These are phyloP conservation scores for Climacium dendroides DNA, from an alignment of 225 moss, liverwort and hornwort species.

Conservation along the genomic window DNA sequence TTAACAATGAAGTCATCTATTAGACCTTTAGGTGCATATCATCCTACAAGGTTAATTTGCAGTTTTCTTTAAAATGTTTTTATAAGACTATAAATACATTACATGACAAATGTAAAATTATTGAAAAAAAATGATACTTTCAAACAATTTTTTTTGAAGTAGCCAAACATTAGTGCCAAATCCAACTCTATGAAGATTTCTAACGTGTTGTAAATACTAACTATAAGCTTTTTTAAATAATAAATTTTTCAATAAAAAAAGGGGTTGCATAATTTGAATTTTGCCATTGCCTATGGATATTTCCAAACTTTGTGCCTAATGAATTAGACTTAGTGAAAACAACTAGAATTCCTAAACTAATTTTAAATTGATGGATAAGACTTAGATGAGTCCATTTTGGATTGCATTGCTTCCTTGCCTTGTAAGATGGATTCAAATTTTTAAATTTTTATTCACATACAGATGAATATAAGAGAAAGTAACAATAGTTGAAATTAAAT, in stretches of 20 bases:
- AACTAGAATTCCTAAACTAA: no score
- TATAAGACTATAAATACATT: neutral
- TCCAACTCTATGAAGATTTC: neutral
- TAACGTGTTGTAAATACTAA: neutral
- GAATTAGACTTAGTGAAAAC: neutral
- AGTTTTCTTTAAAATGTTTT: neutral
- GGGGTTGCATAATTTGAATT: neutral
- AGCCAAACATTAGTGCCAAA: neutral
- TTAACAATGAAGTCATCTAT: neutral
- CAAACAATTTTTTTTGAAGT: neutral
- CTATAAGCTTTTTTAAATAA: neutral
- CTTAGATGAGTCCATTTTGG: no score
- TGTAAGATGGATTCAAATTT: no score
- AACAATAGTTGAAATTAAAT: no score
- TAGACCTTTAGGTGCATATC: fast-evolving
- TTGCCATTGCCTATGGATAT: neutral
- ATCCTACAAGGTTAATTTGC: fast-evolving
- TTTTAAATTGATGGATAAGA: no score
- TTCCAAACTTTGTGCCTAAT: neutral
- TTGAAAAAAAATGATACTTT: neutral
- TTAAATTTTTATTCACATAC: no score
- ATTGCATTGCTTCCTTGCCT: no score
- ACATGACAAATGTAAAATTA: neutral
- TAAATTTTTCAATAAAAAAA: neutral
- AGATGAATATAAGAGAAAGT: no score